Conservation (phyloP, 305 asterid genomes). For the Plantago coronopus region DNA sequence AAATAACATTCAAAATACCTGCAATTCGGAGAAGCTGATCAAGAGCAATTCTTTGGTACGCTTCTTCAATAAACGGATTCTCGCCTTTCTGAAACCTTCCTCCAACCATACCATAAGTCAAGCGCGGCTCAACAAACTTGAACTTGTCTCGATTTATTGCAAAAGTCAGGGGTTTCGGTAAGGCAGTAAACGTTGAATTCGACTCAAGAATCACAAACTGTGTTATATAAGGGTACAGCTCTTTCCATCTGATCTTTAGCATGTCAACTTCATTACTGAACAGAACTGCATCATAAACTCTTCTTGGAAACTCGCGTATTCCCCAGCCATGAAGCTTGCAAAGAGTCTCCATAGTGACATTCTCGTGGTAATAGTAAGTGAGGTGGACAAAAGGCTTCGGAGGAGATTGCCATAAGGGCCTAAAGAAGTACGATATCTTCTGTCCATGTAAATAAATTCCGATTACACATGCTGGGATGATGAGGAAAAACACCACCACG, state of each 20-base stretch:
- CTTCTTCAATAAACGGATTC: conserved; percentile 61
- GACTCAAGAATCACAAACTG: conserved; percentile 54
- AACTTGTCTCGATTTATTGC: conserved; percentile 39
- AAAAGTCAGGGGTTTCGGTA: conserved; percentile 50
- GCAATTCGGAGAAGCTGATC: conserved; percentile 49
- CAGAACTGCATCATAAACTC: conserved; percentile 56
- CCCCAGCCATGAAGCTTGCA: conserved; percentile 63
- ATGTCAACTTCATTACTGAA: conserved; percentile 62
- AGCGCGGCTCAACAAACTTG: conserved; percentile 44
- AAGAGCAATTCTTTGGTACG: conserved; percentile 51
- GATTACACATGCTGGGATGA: conserved; percentile 32
- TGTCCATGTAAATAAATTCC: conserved; percentile 54
- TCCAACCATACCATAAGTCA: conserved; percentile 44
- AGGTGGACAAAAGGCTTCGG: conserved; percentile 51
- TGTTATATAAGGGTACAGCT: conserved; percentile 46
- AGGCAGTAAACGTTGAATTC: conserved; percentile 55
- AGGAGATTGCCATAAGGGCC: conserved; percentile 63
- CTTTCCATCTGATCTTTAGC: conserved; percentile 62
- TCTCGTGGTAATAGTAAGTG: conserved; percentile 44
- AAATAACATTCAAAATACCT: conserved; percentile 23
- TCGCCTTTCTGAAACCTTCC: conserved; percentile 56
- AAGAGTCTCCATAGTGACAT: conserved; percentile 41
- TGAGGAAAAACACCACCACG: conserved; percentile 36
- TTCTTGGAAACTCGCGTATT: conserved; percentile 53
- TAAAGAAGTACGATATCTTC: conserved; percentile 51